Evolutionary conservation across 2,329 filamentous ascomycete species (phyloP), one percentile per base, ranked within the genome.

Genomic region (Graphilbum sp.): DNA sequence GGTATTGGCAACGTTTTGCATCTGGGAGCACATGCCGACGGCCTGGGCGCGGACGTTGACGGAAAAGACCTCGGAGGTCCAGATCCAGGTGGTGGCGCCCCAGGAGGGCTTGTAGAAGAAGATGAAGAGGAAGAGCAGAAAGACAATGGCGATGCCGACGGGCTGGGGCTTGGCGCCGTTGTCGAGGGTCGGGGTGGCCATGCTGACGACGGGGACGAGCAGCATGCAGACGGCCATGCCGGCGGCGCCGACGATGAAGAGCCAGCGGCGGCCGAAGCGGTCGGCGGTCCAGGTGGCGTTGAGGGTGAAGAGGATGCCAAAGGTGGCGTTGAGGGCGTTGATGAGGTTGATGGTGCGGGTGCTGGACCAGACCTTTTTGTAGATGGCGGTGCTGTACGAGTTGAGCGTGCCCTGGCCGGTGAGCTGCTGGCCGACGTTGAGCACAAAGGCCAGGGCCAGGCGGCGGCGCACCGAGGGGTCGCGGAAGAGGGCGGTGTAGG

Each of bases 261-360:
- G 60, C 61, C 77, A 75, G 48, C 77, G 76, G 37, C 78, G 68
- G 29, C 78, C 79, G 46, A 77, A 82, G 36, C 76, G 67, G 53
- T 83, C 78, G 25, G 79, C 74, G 5, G 75, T 79, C 76, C 78
- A 83, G 29, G 75, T 69, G 13, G 78, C 77, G 46, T 81, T 82
- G 33, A 82, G 62, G 0, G 78, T 83, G 56, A 83, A 83, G 18
- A 82, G 43, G 44, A 83, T 83, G 40, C 75, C 75, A 46, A 75
- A 78, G 6, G 77, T 83, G 31, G 76, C 77, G 52, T 82, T 83
- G 38, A 83, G 62, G 4, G 78, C 78, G 52, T 83, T 83, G 62
- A 83, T 83, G 24, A 83, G 62, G 44, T 75, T 74, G 52, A 82
- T 80, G 18, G 66, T 73, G 36, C 67, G 59, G 39, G 56, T 58